Conservation (phyloP, 2,329 filamentous ascomycete genomes). For the Fusarium nygamai region DNA sequence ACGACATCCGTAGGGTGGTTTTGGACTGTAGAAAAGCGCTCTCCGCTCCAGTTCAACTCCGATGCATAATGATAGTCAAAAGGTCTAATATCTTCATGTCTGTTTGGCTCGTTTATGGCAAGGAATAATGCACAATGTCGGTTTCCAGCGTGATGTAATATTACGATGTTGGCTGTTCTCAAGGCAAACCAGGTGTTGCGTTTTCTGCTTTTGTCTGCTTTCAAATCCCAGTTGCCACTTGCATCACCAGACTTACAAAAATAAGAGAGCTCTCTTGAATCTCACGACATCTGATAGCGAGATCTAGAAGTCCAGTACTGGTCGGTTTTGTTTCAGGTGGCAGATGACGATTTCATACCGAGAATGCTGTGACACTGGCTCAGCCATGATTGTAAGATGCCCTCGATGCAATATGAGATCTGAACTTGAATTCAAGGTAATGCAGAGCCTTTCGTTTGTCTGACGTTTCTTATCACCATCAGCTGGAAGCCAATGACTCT, state of each 20-base stretch:
- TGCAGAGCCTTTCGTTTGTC: neutral
- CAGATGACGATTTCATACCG: neutral
- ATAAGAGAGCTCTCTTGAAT: neutral
- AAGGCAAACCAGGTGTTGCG: neutral
- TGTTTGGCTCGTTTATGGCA: neutral
- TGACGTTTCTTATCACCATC: neutral
- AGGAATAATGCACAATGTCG: neutral
- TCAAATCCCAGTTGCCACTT: neutral
- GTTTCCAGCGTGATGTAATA: neutral
- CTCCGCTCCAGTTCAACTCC: slow-evolving; percentile 12
- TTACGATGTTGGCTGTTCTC: no score
- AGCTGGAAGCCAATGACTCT: no score
- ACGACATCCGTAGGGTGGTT: slow-evolving; percentile 14
- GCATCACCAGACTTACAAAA: neutral
- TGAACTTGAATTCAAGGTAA: neutral
- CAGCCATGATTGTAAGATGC: neutral
- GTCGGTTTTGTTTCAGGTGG: neutral
- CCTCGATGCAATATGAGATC: neutral
- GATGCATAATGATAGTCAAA: slow-evolving; percentile 4
- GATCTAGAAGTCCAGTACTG: neutral
- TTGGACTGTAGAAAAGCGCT: slow-evolving; percentile 31
- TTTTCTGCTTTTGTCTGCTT: neutral
- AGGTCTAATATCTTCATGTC: neutral
- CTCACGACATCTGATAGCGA: neutral
- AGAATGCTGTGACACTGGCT: neutral